Evolutionary conservation across 2,329 filamentous ascomycete species (phyloP), one percentile per base, ranked within the genome.

Genomic region (Fusarium buxicola): DNA sequence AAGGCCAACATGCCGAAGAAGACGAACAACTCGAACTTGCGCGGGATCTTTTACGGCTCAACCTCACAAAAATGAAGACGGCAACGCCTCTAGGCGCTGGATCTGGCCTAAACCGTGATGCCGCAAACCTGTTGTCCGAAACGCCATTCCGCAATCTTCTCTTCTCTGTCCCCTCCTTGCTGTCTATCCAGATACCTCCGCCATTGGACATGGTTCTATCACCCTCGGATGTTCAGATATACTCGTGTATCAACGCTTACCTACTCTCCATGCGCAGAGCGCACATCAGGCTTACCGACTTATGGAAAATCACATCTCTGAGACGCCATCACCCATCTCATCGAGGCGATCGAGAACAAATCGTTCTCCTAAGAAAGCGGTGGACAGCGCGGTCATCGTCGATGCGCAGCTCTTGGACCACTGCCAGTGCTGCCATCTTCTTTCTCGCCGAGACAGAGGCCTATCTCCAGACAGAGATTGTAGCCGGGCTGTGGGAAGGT

Each of bases 121-220:
- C 70, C 39, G 69, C 75, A 25, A 72, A 74, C 43, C 50, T 73
- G 3, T 75, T 86, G 16, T 80, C 78, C 1, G 66, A 78, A 9
- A 85, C 84, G 0, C 86, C 87, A 0, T 98, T 97, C 74, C 86
- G 87, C 49, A 93, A 94, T 66, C 81, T 97, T 1, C 82, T 98
- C 6, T 89, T 98, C 57, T 93, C 92, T 3, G 87, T 89, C 1
- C 88, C 93, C 0, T 75, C 73, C 10, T 86, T 84, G 1, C 81
- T 99, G 35, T 88, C 85, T 1, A 82, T 97, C 63, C 86, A 89
- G 34, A 87, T 96, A 8, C 85, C 86, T 3, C 89, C 91, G 3
- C 94, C 95, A 0, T 78, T 98, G 6, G 94, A 98, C 72, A 84
- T 99, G 27, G 96, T 98, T 70, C 85, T 98, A 25, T 88, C 91